Base-by-base conservation (phyloP, 495 filamentous ascomycete species). In the Talaromyces trachyspermus region DNA sequence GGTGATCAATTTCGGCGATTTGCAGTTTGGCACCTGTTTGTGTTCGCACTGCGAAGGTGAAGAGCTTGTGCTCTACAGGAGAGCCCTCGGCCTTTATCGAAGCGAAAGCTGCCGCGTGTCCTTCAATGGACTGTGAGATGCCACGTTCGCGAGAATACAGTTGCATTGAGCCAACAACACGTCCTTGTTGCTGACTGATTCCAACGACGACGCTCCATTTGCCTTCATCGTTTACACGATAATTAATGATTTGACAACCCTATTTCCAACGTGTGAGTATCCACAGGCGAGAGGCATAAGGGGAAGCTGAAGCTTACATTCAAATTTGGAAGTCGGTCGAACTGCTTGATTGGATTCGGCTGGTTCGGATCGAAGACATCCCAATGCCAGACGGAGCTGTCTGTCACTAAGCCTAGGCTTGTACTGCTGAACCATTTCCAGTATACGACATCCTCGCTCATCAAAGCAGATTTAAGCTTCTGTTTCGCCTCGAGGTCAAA, bases 231-330 rank as follows among this genome's bases (percentile, higher is more conserved):
- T 89, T 96, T 42, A 90, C 87, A 43, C 91, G 89, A 70, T 99
- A 99, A 70, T 97, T 99, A 77, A 99, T 99, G 59, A 99, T 99
- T 84, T 99, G 92, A 65, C 88, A 89, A 41, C 80, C 81, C 86
- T 95, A 59, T 43, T 0, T 48, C 49, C n/a, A 59, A 46, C 27
- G 14, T n/a, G 44, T 24, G 11, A 15, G 36, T 27, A 9, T 14
- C 9, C 35, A 30, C 29, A 1, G n/a, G 20, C 18, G 41, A 26
- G 6, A 23, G 14, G 26, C 23, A 44, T 11, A 49, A 29, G 5
- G 25, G 0, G n/a, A 12, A n/a, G 14, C 6, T 12, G 2, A n/a
- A 12, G 76, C 84, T 51, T 79, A 92, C 90, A 52, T 73, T 69
- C 35, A 99, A 79, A 66, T 95, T 96, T 48, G 80, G 74, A 57